Conservation (phyloP, 495 filamentous ascomycete genomes). For the Lentithecium fluviatile region DNA sequence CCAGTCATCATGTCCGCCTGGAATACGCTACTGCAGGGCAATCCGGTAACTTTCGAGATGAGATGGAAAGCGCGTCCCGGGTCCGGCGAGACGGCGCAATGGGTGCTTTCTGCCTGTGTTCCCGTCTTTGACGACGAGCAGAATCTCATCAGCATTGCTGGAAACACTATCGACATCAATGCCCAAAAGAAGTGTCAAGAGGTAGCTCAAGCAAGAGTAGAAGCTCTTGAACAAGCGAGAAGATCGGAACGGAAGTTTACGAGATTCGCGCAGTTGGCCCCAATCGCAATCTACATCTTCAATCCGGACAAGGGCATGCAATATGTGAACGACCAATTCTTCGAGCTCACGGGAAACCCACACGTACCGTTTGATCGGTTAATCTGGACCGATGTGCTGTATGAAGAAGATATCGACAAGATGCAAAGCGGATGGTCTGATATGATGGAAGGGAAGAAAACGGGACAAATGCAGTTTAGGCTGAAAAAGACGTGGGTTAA, state of each 20-base stretch:
- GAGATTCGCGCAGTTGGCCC: conserved; percentile 5
- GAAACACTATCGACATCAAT: conserved; percentile 14
- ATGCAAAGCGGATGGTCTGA: background rate
- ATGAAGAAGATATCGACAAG: background rate
- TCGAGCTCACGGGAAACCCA: conserved; percentile 3
- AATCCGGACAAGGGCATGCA: background rate
- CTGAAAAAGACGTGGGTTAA: conserved; percentile 15
- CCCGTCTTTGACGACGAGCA: conserved; percentile 1
- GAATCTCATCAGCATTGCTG: conserved; percentile 2
- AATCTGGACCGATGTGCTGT: conserved; percentile 1
- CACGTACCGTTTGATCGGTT: background rate
- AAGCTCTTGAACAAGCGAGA: conserved; percentile 5
- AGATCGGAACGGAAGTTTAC: conserved; percentile 6
- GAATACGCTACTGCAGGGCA: conserved; percentile 16
- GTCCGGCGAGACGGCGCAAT: background rate
- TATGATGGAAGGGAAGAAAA: background rate
- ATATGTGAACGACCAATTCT: conserved; percentile 13
- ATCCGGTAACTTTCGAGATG: conserved; percentile 16
- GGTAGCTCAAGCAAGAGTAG: background rate
- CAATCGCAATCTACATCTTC: conserved; percentile 13
- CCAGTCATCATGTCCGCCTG: conserved; percentile 5
- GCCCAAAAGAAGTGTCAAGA: conserved; percentile 7
- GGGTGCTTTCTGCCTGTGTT: conserved; percentile 1
- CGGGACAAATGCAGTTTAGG: background rate
- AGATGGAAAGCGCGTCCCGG: conserved; percentile 1